Percentiles rank a stretch among this genome's conserved stretches.
phyloP scores from a whole-genome alignment of 2,329 filamentous ascomycete species.

The Penicillium sp. region DNA sequence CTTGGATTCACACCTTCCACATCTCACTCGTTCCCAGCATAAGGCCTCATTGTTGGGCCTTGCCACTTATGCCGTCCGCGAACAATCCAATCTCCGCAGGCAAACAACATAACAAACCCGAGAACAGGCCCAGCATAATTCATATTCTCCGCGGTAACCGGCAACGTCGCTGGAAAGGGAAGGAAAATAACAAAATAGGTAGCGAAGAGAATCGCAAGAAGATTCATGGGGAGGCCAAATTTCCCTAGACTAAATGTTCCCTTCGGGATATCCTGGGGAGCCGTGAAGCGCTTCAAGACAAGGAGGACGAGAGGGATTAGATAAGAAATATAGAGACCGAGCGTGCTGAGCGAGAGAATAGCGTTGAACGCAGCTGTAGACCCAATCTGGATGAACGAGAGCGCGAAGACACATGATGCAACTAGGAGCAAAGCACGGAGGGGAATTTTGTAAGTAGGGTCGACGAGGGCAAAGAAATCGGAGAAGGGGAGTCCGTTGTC shows the following conservation, averaged over 20 bases:
- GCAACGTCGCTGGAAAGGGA: constrained; percentile 31
- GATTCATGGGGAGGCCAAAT: constrained; percentile 28
- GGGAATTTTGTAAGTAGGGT: constrained; percentile 40
- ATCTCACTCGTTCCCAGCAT: constrained; percentile 1
- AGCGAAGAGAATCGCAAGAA: constrained; percentile 32
- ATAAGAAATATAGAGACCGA: constrained; percentile 52
- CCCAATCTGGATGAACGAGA: constrained; percentile 50
- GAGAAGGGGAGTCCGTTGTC: constrained; percentile 45
- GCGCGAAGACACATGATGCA: constrained; percentile 28
- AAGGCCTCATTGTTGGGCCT: constrained; percentile 20
- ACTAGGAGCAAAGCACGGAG: constrained; percentile 37
- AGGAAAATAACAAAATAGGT: constrained; percentile 32
- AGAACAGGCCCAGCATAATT: constrained; percentile 34
- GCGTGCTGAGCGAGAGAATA: constrained; percentile 52
- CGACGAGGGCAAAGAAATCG: constrained; percentile 28
- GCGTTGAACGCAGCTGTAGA: constrained; percentile 53
- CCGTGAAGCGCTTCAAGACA: constrained; percentile 20
- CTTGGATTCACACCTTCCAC: background rate
- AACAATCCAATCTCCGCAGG: constrained; percentile 24
- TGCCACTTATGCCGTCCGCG: constrained; percentile 25
- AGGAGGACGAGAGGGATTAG: constrained; percentile 46
- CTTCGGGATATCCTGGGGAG: constrained; percentile 19
- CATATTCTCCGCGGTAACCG: constrained; percentile 35
- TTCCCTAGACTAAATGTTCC: constrained; percentile 32
- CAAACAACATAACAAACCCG: constrained; percentile 26